These are phyloP conservation scores for Trichoderma parareesei DNA, from an alignment of 495 filamentous ascomycete genomes.

Conservation along the genomic window DNA sequence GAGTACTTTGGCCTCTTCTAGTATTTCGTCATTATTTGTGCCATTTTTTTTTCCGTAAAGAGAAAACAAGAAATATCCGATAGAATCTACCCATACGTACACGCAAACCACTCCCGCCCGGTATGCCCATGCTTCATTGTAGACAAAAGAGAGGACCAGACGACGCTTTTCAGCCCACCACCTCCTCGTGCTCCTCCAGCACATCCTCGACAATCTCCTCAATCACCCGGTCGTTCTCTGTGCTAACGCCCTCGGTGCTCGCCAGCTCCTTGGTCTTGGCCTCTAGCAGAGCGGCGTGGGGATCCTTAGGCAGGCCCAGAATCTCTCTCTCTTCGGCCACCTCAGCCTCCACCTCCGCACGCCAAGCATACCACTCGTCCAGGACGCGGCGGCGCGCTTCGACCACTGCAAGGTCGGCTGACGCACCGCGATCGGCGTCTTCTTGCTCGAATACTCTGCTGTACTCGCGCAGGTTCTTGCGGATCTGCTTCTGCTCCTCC, in stretches of 20 bases:
- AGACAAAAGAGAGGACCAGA: conserved; percentile 4
- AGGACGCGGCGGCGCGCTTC: conserved; percentile 76
- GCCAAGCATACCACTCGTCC: conserved; percentile 86
- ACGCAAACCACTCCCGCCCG: conserved; percentile 4
- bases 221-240: conserved; percentile 59
- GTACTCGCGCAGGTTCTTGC: conserved; percentile 97
- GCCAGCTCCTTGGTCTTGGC: conserved; percentile 30
- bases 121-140: conserved; percentile 1
- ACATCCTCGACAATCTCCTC: conserved; percentile 93
- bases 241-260: conserved; percentile 30
- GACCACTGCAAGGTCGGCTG: conserved; percentile 86
- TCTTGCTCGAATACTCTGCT: conserved; percentile 89
- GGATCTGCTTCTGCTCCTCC: conserved; percentile 93
- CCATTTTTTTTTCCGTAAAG: not conserved
- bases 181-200: conserved; percentile 85
- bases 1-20: not conserved
- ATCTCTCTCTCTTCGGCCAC: conserved; percentile 61
- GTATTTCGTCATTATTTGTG: not conserved
- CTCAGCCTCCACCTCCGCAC: conserved; percentile 64
- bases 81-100: conserved; percentile 9
- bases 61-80: not conserved
- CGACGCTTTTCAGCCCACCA: conserved; percentile 20
- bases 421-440: conserved; percentile 82
- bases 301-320: conserved; percentile 57
- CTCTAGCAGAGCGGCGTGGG: conserved; percentile 49